Base-by-base conservation (phyloP, 2,329 filamentous ascomycete genomes). In the Xylariaceae sp. region DNA sequence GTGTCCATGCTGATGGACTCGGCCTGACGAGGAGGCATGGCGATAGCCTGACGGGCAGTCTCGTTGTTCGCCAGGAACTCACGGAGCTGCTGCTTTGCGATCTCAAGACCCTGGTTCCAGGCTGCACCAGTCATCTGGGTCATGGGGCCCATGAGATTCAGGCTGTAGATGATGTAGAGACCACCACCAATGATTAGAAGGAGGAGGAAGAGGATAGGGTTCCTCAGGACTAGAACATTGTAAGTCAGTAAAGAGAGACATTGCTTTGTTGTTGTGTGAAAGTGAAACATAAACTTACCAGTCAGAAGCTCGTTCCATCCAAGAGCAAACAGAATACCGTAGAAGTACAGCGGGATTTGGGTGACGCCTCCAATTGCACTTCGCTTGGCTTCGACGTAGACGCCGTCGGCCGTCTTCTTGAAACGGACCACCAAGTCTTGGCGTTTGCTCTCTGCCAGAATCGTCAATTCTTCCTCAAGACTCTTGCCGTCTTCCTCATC, bases 251-350 rank as follows among this genome's bases (percentile, higher is more conserved):
- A 44, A 42, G 42, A 17, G 53, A 13, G n/a, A 3, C 35, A 56
- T 53, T 53, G 17, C n/a, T 49, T 39, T 37, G 53, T 47, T 50
- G 2, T 50, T 49, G 3, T 11, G 7, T 0, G 4, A 10, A 10
- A 5, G 3, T 4, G 45, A 35, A n/a, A 30, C 44, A 34, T 2
- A 10, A 45, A 73, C 89, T 81, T 82, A 96, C 92, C 91, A 70
- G 92, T 90, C 66, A 96, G 79, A 64, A 99, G 92, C 76, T 99
- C 94, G 75, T 99, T 99, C 94, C 94, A 99, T n/a, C 94, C 94
- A 53, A 99, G 80, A 18, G 91, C 90, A 65, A 99, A 78, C 58
- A 99, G 80, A 58, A 97, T 74, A 48, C 86, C 90, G 69, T 97
- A 99, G 75, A 99, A 97, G 76, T 97, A 97, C 62, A 96, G 77